phyloP scores from a whole-genome alignment of 1,139 yeast genomes.

The Diutina ranongensis region DNA sequence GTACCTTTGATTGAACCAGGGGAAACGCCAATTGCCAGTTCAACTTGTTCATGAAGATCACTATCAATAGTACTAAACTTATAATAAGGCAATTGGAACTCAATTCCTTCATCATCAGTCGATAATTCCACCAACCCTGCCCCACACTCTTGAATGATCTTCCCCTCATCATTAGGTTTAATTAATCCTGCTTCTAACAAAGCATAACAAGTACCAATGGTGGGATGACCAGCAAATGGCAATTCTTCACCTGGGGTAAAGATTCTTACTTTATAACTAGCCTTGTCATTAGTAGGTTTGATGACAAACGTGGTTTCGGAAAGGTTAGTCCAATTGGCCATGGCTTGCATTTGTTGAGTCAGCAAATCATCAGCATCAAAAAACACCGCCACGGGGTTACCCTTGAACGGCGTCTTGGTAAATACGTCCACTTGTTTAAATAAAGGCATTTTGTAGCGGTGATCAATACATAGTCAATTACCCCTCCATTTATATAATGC shows the following conservation, averaged over 20 bases:
- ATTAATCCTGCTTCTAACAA: constrained; percentile 21
- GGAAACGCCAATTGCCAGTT: constrained; percentile 12
- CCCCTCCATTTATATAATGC: background rate
- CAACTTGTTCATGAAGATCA: constrained; percentile 12
- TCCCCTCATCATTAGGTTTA: constrained; percentile 15
- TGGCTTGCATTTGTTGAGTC: constrained; percentile 27
- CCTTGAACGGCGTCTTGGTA: constrained; percentile 27
- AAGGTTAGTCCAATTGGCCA: constrained; percentile 46
- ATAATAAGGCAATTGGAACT: constrained; percentile 17
- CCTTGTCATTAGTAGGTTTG: constrained; percentile 21
- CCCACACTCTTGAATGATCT: constrained; percentile 29
- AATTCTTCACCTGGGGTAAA: constrained; percentile 34
- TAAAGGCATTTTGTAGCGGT: background rate
- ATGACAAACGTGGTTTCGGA: constrained; percentile 44
- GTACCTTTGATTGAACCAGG: constrained; percentile 22
- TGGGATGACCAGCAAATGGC: constrained; percentile 55
- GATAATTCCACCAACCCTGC: constrained; percentile 29
- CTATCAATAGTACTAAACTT: constrained; percentile 14
- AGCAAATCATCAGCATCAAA: constrained; percentile 22
- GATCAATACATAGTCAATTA: no score
- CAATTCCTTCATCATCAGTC: constrained; percentile 11
- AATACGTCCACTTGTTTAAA: constrained; percentile 45
- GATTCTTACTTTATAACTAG: constrained; percentile 37
- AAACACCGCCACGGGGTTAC: constrained; percentile 47
- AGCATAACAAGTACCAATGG: constrained; percentile 39